Evolutionary conservation across 345 rosid species (phyloP), one percentile per base, ranked within the genome.

Genomic region (Ceriops decandra): DNA sequence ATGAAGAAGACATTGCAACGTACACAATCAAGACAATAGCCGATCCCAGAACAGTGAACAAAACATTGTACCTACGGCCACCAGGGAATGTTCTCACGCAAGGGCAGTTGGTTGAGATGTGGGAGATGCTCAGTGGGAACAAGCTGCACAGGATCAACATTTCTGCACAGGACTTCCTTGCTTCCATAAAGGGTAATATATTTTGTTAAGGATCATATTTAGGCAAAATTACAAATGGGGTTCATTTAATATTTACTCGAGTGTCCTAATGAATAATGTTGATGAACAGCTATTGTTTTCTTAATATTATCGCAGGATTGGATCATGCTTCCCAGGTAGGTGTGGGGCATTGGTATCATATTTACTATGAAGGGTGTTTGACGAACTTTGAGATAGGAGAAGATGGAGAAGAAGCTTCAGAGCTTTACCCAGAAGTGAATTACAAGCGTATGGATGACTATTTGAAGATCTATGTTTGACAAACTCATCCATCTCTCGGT

Each of bases 341-440:
- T 47, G 47, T 85, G 20, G 95, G 96, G 30, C 98, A 93, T 75
- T 93, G 89, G 75, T 87, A 83, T 71, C 96, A 93, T 64, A 81
- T 93, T 0, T 93, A 78, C 75, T 93, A 85, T 15, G 95, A 93
- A 68, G 96, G 98, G 28, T 85, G 98, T 64, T 74, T 91, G 24
- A 77, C 95, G 11, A 85, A 93, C 75, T 79, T 89, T 36, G 86
- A 91, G 71, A 82, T 88, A 15, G 85, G 78, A 22, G 82, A 87
- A 72, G 86, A 72, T 6, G 84, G 57, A 62, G 89, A 73, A 80
- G 97, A 91, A 77, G 97, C 96, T 65, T 93, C 95, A 1, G 53
- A 62, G 57, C 91, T 93, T 16, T 93, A 91, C 73, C 97, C 96
- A 0, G 93, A 88, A 13, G 89, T 91, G 27, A 78, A 72, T 20